phyloP scores from a whole-genome alignment of 176 grass and related monocot genomes.

The Urochloa ruziziensis region DNA sequence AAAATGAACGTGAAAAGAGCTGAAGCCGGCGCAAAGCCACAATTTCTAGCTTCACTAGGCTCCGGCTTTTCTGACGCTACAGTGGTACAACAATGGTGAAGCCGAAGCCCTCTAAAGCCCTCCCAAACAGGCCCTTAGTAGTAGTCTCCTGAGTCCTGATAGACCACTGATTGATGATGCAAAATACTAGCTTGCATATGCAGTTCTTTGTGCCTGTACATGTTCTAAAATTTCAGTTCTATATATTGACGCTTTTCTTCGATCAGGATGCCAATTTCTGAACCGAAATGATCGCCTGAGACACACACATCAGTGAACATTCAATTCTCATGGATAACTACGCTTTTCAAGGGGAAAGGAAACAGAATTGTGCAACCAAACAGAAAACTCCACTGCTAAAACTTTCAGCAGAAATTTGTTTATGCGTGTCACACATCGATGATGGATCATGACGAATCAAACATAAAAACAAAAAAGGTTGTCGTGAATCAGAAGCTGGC shows the following conservation, averaged over 20 bases:
- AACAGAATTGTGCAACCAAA: not conserved
- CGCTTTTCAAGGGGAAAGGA: not conserved
- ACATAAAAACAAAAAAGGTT: not conserved
- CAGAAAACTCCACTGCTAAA: not conserved
- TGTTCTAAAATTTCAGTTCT: not conserved
- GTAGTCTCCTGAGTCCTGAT: no score
- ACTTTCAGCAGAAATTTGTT: not conserved
- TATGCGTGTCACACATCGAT: not conserved
- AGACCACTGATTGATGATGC: no score
- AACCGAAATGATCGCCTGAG: not conserved
- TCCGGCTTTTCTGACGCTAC: no score
- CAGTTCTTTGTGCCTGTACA: no score
- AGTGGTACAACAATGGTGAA: no score
- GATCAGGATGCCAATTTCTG: not conserved
- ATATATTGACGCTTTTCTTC: not conserved
- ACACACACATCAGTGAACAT: not conserved
- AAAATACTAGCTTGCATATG: no score
- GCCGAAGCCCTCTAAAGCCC: no score
- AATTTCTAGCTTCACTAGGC: no score
- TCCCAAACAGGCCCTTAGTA: no score
- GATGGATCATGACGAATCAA: not conserved
- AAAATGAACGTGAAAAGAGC: no score
- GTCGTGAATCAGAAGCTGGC: conserved; percentile 6
- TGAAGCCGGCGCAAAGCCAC: no score
- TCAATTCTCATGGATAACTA: not conserved